phyloP scores from a whole-genome alignment of 129 eudicot species.

The Rutidosis leptorrhynchoides region DNA sequence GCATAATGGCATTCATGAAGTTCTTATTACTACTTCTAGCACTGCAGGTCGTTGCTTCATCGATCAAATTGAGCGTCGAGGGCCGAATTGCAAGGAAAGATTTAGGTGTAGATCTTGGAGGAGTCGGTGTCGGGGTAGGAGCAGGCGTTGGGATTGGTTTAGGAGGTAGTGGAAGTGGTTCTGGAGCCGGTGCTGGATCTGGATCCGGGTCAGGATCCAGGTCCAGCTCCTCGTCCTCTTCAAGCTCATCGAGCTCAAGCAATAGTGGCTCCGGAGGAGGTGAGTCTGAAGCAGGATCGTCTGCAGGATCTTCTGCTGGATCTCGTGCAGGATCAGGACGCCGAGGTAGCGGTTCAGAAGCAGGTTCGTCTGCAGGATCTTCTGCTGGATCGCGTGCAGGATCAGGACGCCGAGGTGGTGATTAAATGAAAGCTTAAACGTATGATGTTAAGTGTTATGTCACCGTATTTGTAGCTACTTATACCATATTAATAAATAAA shows the following conservation, averaged over 20 bases:
- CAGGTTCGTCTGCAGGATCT: conserved; percentile 53
- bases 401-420: conserved; percentile 33
- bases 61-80: conserved; percentile 23
- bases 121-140: conserved; percentile 51
- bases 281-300: conserved; percentile 57
- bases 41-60: conserved; percentile 38
- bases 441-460: conserved; percentile 7
- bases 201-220: conserved; percentile 54
- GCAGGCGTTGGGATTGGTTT: conserved; percentile 57
- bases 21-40: conserved; percentile 19
- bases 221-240: conserved; percentile 38
- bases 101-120: conserved; percentile 55
- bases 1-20: conserved; percentile 33
- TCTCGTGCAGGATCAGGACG: conserved; percentile 43
- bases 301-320: conserved; percentile 44
- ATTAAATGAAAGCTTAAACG: neutral
- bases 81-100: conserved; percentile 58
- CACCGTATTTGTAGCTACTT: conserved; percentile 26
- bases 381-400: conserved; percentile 48
- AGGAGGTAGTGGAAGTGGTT: conserved; percentile 53
- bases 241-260: conserved; percentile 47
- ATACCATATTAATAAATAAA: conserved; percentile 18
- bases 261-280: conserved; percentile 42
- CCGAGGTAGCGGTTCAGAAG: conserved; percentile 48
- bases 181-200: conserved; percentile 58